Base-by-base conservation (phyloP, 2,329 filamentous ascomycete species). In the Knoxdaviesia capensis region DNA sequence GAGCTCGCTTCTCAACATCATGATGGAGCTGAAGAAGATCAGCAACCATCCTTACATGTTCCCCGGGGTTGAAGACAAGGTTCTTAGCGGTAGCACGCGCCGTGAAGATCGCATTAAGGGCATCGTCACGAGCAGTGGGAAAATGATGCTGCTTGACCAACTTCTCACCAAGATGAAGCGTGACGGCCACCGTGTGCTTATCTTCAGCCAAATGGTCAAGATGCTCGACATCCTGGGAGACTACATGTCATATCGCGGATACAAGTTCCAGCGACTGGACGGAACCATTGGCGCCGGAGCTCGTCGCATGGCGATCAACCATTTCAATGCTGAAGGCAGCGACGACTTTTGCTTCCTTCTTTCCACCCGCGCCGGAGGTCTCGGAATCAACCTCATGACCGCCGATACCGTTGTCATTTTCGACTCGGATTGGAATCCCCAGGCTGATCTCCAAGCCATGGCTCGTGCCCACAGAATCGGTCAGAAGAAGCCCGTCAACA, bases 1-100 rank as follows among this genome's bases (percentile, higher is more conserved):
- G 59, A 88, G 93, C 50, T 96, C 88, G 0, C 64, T 98, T 9
- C 65, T 98, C 48, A 98, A 98, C 59, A 90, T 98, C 56, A 94
- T 98, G 75, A 98, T 98, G 90, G 90, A 98, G 59, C 61, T 98
- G 53, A 98, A 98, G 66, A 98, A 98, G 60, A 86, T 90, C 56
- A 96, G 88, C 62, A 98, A 98, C 53, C 90, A 98, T 55, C 88
- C 90, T 1, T 93, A 94, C 62, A 92, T 98, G 79, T 96, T 98
- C 51, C 80, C 83, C 3, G 87, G 86, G 47, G 88, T 86, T 3
- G 90, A 98, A 56, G 83, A 93, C 44, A 83, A 81, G 50, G 83
- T 96, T 8, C 61, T 96, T 41, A 78, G 74, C 45, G 85, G 83
- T 9, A 86, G 80, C 52, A 71, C 73, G 42, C 77, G 82, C 20